Conservation (phyloP, 257 asterid genomes). For the Solanum medicagineum region DNA sequence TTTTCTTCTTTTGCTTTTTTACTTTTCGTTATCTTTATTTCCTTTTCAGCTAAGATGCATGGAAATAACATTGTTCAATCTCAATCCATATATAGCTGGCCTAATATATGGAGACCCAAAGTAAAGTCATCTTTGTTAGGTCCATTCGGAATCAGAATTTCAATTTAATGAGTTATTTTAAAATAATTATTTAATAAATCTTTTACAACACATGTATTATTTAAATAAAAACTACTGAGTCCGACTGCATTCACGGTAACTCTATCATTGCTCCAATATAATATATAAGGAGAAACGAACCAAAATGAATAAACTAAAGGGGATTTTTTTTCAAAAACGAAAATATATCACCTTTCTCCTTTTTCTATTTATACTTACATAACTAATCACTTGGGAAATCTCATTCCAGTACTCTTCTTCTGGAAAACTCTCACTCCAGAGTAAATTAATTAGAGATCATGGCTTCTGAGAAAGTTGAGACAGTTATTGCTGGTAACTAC, state of each 20-base stretch:
- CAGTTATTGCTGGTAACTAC: slow-evolving; percentile 72
- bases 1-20: background rate
- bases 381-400: background rate
- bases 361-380: background rate
- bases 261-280: slow-evolving; percentile 27
- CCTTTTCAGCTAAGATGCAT: background rate
- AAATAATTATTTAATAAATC: background rate
- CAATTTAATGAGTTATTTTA: background rate
- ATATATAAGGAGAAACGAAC: background rate
- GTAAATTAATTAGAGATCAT: slow-evolving; percentile 5
- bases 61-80: background rate
- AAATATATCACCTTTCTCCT: background rate
- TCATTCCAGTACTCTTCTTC: background rate
- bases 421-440: background rate
- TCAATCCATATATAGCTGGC: background rate
- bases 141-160: background rate
- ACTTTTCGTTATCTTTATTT: background rate
- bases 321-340: background rate
- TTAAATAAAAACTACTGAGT: too few species aligned
- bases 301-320: background rate
- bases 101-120: slow-evolving; percentile 6
- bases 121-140: slow-evolving; percentile 11
- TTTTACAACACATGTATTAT: background rate
- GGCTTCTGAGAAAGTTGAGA: slow-evolving; percentile 83
- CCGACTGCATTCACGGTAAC: background rate